Evolutionary conservation across 2,329 filamentous ascomycete genomes (phyloP), one percentile per base, ranked within the genome.

Genomic region (Myriosclerotinia curreyana): DNA sequence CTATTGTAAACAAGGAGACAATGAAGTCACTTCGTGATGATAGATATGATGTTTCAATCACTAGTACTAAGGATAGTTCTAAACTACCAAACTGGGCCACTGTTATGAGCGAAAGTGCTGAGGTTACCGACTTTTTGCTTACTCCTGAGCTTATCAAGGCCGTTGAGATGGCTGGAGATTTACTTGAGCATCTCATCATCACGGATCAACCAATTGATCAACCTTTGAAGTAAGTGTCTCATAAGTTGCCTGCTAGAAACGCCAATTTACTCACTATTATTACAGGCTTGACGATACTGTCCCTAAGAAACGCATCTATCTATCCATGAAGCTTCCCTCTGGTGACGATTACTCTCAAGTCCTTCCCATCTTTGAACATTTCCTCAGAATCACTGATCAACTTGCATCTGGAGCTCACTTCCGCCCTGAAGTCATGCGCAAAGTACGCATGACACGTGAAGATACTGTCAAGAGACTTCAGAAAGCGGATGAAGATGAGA

Each of bases 101-200:
- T 15, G 86, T 97, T 74, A 98, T 99, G 95, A 96, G 87, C 74
- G 95, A 99, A 82, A 96, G 88, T 77, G 92, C 93, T 65, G 95
- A 98, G 79, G 88, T 99, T 71, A 97, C 93, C 15, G 91, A 97
- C 53, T 81, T 86, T 8, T 80, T 99, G 69, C 83, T 99, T 59
- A 96, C 92, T 5, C 83, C 89, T n/a, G 94, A 98, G 72, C 83
- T 99, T 46, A 84, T 92, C 76, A 85, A 89, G 73, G 92, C 91
- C 20, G 82, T 96, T 69, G 84, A 89, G 72, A 79, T 88, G 60
- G 91, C 91, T 6, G 94, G 94, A 38, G 89, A 94, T 66, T 77
- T 85, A 56, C 86, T 96, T 69, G 92, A 98, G 76, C 94, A 93
- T 72, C 78, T 99, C 66, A 89, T 99, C 72, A 81, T 98, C 60